phyloP scores from a whole-genome alignment of 1,284 basidiomycete genomes.

The Neotropicomus parvogracilis region DNA sequence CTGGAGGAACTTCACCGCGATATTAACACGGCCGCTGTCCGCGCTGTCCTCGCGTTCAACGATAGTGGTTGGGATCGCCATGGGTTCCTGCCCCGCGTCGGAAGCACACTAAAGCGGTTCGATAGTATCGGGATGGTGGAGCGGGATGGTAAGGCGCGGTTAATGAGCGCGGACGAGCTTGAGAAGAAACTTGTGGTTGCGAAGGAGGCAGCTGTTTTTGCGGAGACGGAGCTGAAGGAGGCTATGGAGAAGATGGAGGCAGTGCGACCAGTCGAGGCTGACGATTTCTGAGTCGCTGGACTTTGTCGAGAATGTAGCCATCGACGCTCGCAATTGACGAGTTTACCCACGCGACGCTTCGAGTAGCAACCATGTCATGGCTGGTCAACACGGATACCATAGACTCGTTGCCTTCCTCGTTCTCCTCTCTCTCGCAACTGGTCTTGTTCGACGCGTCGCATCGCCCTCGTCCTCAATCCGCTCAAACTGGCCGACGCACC shows the following conservation, averaged over 20 bases:
- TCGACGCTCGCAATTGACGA: too few relatives aligned
- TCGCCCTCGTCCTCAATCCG: not conserved
- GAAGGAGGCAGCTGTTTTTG: constrained; percentile 64
- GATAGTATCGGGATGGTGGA: constrained; percentile 60
- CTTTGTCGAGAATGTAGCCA: too few relatives aligned
- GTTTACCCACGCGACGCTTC: too few relatives aligned
- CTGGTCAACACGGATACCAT: constrained; percentile 12
- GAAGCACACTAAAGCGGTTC: constrained; percentile 64
- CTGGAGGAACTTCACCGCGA: constrained; percentile 81
- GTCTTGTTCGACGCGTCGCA: constrained; percentile 9
- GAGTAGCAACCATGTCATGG: constrained; percentile 22
- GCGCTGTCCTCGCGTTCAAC: constrained; percentile 75
- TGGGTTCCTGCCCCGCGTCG: constrained; percentile 59
- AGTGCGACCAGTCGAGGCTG: constrained; percentile 45
- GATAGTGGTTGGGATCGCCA: constrained; percentile 79
- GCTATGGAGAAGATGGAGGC: constrained; percentile 63
- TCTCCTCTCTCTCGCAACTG: constrained; percentile 20
- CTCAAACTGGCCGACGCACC: not conserved
- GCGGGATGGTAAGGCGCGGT: constrained; percentile 40
- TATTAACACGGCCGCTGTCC: constrained; percentile 80
- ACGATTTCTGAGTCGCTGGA: constrained; percentile 34
- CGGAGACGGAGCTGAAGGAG: constrained; percentile 69
- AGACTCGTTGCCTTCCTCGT: constrained; percentile 20
- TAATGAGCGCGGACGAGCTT: constrained; percentile 68
- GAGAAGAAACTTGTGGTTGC: constrained; percentile 67